Evolutionary conservation across 495 filamentous ascomycete genomes (phyloP).

Genomic region (Neurospora hispaniola): DNA sequence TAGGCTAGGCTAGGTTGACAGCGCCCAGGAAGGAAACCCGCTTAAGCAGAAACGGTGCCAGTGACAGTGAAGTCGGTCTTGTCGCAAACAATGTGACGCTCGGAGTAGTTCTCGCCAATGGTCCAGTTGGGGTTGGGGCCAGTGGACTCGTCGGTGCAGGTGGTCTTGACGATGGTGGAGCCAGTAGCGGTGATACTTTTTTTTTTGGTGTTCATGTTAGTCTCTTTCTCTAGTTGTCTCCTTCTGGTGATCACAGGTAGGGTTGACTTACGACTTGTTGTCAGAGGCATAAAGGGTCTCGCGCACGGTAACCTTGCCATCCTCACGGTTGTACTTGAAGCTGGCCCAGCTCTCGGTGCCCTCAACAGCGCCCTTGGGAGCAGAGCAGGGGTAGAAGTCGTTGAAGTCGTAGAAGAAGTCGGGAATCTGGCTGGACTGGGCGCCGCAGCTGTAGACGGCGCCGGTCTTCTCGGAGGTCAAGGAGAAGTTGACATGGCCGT

Average conservation of each 20-base stretch:
- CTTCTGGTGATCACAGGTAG: too few relatives aligned
- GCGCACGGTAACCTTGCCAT: too few relatives aligned
- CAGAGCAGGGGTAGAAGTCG: conserved; percentile 18
- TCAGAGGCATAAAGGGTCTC: too few relatives aligned
- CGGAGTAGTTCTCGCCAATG: conserved; percentile 28
- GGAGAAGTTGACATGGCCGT: conserved; percentile 21
- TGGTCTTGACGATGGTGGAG: conserved; percentile 19
- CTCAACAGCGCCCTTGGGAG: neutral
- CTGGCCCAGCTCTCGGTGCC: conserved; percentile 7
- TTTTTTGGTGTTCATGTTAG: conserved; percentile 7
- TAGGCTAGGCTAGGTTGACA: neutral
- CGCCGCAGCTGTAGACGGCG: conserved; percentile 20
- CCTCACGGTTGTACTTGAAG: conserved; percentile 22
- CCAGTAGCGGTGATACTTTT: conserved; percentile 27
- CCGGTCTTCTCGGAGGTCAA: conserved; percentile 19
- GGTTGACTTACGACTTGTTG: too few relatives aligned
- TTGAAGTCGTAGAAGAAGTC: conserved; percentile 29
- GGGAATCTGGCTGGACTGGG: conserved; percentile 15
- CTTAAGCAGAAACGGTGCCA: conserved; percentile 22
- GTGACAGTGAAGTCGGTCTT: conserved; percentile 20
- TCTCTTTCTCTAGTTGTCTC: neutral
- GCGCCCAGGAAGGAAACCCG: neutral
- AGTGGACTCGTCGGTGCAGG: conserved; percentile 23
- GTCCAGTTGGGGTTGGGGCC: conserved; percentile 31
- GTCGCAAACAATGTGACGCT: conserved; percentile 22